These are phyloP conservation scores for Aspergillus novoparasiticus DNA, from an alignment of 2,329 filamentous ascomycete genomes.

Conservation along the genomic window DNA sequence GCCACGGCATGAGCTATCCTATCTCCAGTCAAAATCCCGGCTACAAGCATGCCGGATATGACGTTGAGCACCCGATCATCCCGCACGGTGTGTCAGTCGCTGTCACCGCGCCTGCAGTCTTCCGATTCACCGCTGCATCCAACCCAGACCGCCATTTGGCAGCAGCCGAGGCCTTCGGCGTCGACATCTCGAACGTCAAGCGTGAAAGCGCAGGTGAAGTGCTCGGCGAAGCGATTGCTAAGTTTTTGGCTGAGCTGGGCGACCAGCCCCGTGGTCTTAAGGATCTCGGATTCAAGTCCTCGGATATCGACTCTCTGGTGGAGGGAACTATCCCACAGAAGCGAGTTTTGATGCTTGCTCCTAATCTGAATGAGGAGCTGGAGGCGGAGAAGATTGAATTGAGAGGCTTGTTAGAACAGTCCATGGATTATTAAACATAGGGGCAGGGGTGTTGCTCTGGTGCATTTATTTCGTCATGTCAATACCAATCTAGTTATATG, in stretches of 20 bases:
- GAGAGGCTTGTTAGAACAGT: slow-evolving; percentile 67
- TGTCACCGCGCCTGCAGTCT: slow-evolving; percentile 89
- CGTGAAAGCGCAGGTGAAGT: slow-evolving; percentile 87
- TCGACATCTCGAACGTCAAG: slow-evolving; percentile 86
- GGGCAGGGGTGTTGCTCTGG: not conserved
- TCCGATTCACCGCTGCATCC: slow-evolving; percentile 86
- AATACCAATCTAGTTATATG: not conserved
- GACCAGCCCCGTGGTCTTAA: slow-evolving; percentile 89
- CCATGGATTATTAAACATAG: slow-evolving; percentile 53
- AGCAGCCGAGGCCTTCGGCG: slow-evolving; percentile 87
- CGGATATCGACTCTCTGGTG: slow-evolving; percentile 79
- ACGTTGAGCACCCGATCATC: slow-evolving; percentile 75
- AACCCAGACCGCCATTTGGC: slow-evolving; percentile 91
- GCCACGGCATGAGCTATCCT: slow-evolving; percentile 93
- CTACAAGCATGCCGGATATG: slow-evolving; percentile 87
- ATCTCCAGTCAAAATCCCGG: slow-evolving; percentile 93
- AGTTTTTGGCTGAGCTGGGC: slow-evolving; percentile 80
- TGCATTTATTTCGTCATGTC: not conserved
- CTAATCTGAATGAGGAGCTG: slow-evolving; percentile 71
- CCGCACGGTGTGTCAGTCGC: slow-evolving; percentile 95
- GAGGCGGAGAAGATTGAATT: slow-evolving; percentile 73
- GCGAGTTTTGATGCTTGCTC: slow-evolving; percentile 87
- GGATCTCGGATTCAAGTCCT: slow-evolving; percentile 74
- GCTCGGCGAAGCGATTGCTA: slow-evolving; percentile 76
- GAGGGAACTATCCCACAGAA: slow-evolving; percentile 94